phyloP scores from a whole-genome alignment of 805 yeast species.

The Metschnikowia orientalis region DNA sequence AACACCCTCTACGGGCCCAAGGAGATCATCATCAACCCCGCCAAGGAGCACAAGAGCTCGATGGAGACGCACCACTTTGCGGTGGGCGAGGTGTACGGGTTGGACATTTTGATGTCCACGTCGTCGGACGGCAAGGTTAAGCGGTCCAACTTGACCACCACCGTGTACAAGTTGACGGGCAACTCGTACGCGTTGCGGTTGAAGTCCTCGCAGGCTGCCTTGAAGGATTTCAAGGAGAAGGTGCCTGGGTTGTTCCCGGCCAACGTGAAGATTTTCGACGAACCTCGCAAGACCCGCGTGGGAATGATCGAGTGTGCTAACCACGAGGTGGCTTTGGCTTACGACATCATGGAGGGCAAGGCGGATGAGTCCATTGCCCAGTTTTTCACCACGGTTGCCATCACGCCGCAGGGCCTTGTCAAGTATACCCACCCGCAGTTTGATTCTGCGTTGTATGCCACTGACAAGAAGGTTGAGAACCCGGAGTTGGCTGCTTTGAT shows the following conservation, averaged over 20 bases:
- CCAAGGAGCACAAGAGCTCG: slow-evolving; percentile 58
- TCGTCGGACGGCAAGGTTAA: slow-evolving; percentile 64
- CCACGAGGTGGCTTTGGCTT: slow-evolving; percentile 63
- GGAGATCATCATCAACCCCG: slow-evolving; percentile 72
- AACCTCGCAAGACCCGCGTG: slow-evolving; percentile 67
- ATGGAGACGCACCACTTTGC: slow-evolving; percentile 64
- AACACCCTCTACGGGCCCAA: slow-evolving; percentile 69
- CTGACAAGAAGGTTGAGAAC: slow-evolving; percentile 53
- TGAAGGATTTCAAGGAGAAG: slow-evolving; percentile 64
- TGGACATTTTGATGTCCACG: slow-evolving; percentile 65
- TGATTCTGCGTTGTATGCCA: slow-evolving; percentile 43
- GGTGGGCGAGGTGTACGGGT: slow-evolving; percentile 73
- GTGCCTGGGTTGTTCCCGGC: slow-evolving; percentile 62
- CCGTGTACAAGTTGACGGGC: slow-evolving; percentile 70
- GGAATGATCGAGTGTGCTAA: slow-evolving; percentile 69
- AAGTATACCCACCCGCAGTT: slow-evolving; percentile 58
- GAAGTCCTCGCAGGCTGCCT: slow-evolving; percentile 62
- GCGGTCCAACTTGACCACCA: slow-evolving; percentile 55
- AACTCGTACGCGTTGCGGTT: slow-evolving; percentile 63
- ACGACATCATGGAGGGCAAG: slow-evolving; percentile 65
- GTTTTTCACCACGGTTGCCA: slow-evolving; percentile 68
- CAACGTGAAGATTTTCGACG: slow-evolving; percentile 59
- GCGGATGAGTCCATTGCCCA: slow-evolving; percentile 65
- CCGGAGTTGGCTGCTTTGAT: slow-evolving; percentile 35
- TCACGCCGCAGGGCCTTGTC: slow-evolving; percentile 68